Evolutionary conservation across 2,329 filamentous ascomycete genomes (phyloP).

Genomic region (Chaetomiaceae sp.): DNA sequence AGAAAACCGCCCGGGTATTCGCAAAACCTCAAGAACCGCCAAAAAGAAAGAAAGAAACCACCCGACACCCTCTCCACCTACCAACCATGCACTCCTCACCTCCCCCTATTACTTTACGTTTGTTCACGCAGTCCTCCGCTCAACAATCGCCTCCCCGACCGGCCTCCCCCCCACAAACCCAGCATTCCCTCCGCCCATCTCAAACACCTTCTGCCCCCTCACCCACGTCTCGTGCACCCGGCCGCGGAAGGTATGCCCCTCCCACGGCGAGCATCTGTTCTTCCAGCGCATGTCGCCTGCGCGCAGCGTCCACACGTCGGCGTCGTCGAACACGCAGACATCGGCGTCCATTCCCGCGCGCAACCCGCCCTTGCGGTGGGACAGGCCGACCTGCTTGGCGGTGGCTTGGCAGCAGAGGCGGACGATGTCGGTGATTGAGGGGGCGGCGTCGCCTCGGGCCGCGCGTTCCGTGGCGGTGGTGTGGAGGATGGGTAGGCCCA

Average conservation of each 20-base stretch:
- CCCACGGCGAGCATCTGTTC: slow-evolving; percentile 88
- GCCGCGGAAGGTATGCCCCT: slow-evolving; percentile 72
- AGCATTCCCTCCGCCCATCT: slow-evolving; percentile 50
- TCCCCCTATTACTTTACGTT: not conserved
- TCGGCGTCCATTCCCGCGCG: slow-evolving; percentile 82
- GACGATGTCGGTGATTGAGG: slow-evolving; percentile 71
- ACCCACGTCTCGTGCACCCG: slow-evolving; percentile 84
- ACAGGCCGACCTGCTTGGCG: slow-evolving; percentile 79
- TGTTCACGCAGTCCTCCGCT: slow-evolving; percentile 47
- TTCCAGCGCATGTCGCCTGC: slow-evolving; percentile 85
- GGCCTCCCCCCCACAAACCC: slow-evolving; percentile 50
- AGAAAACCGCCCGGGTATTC: slow-evolving; percentile 5
- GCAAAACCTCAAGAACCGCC: not conserved
- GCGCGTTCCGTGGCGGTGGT: slow-evolving; percentile 65
- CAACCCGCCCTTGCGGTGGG: slow-evolving; percentile 76
- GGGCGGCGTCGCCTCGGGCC: slow-evolving; percentile 40
- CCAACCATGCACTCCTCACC: not conserved
- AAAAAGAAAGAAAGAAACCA: not conserved
- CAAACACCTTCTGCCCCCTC: slow-evolving; percentile 70
- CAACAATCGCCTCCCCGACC: slow-evolving; percentile 53
- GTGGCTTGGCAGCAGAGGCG: slow-evolving; percentile 83
- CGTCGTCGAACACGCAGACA: slow-evolving; percentile 86
- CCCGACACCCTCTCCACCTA: not conserved
- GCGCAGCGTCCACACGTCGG: slow-evolving; percentile 69
- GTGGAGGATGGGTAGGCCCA: slow-evolving; percentile 88